Base-by-base conservation (phyloP, 768 basidiomycete genomes). In the Dendrothele bispora region DNA sequence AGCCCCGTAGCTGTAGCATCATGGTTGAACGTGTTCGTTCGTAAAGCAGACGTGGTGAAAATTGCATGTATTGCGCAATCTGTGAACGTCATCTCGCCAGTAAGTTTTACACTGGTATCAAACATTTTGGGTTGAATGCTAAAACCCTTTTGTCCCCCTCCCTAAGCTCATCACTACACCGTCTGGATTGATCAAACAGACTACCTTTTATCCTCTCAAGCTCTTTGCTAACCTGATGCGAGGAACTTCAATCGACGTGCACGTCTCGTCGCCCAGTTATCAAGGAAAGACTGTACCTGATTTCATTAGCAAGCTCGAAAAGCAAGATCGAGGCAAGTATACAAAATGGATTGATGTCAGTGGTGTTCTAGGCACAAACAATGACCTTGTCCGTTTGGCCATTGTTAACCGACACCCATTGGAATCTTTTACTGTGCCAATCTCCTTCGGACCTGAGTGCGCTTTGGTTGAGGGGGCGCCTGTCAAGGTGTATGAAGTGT, bases 11-110 rank as follows among this genome's bases (percentile, higher is more conserved):
- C 79, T 15, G 79, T 84, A 41, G 78, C 77, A 3, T 67, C 78
- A 7, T 84, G 81, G 80, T 61, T 84, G 43, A 82, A 83, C 55
- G 74, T 82, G 4, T 78, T 84, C 50, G 72, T 83, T 5, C 69
- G 81, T 15, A 78, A 84, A 42, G 77, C 79, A 4, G 77, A 80
- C 54, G 66, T 80, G 6, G 75, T 83, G 36, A 77, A 78, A 50
- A 79, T 83, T 39, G 81, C 81, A 2, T 83, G 81, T 55, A 74
- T 82, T 37, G 80, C 82, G 4, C 82, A 84, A 70, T 75, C 60
- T 8, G 70, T 77, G 24, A 77, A 77, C 49, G 74, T 78, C 36
- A 74, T 76, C 21, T 77, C 72, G 5, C 72, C 76, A 11, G 73
- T 72, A 45, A 43, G 67, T 49, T 18, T 26, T 34, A 29, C 17